Conservation (phyloP, 2,329 filamentous ascomycete species). For the Orbilia quercus region DNA sequence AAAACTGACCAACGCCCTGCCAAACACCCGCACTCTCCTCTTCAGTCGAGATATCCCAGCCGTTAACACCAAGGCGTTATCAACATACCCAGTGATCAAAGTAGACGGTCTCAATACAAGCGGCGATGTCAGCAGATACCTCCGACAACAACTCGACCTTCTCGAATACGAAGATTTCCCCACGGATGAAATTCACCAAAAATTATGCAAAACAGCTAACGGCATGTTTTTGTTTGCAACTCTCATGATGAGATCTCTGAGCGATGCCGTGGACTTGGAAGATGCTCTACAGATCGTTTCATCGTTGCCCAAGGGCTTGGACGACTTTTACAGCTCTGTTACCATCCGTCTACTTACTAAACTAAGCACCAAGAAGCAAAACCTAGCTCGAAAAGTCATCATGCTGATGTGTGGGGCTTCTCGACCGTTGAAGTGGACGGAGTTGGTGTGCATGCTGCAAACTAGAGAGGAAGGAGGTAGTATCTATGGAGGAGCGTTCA, state of each 20-base stretch:
- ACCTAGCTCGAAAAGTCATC: conserved; percentile 20
- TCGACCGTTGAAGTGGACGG: conserved; percentile 32
- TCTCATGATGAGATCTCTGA: conserved; percentile 32
- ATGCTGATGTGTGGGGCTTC: conserved; percentile 36
- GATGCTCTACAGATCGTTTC: conserved; percentile 26
- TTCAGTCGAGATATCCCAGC: conserved; percentile 29
- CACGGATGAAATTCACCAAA: neutral
- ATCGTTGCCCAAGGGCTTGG: conserved; percentile 5
- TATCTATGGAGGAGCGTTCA: neutral
- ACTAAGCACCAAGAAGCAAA: neutral
- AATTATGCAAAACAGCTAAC: conserved; percentile 22
- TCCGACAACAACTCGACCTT: conserved; percentile 15
- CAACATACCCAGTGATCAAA: conserved; percentile 28
- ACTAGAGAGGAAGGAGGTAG: conserved; percentile 1
- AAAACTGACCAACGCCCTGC: conserved; percentile 6
- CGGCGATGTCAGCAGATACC: conserved; percentile 23
- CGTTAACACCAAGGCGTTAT: conserved; percentile 3
- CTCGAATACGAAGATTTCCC: conserved; percentile 23
- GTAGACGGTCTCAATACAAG: conserved; percentile 21
- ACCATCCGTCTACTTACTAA: conserved; percentile 7
- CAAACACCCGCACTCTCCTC: conserved; percentile 18
- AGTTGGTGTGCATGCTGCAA: conserved; percentile 35
- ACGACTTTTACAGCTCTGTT: conserved; percentile 25
- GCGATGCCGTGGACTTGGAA: conserved; percentile 8
- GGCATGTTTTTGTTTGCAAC: conserved; percentile 44